phyloP scores from a whole-genome alignment of 768 basidiomycete genomes.

The Amanita polypyramis region DNA sequence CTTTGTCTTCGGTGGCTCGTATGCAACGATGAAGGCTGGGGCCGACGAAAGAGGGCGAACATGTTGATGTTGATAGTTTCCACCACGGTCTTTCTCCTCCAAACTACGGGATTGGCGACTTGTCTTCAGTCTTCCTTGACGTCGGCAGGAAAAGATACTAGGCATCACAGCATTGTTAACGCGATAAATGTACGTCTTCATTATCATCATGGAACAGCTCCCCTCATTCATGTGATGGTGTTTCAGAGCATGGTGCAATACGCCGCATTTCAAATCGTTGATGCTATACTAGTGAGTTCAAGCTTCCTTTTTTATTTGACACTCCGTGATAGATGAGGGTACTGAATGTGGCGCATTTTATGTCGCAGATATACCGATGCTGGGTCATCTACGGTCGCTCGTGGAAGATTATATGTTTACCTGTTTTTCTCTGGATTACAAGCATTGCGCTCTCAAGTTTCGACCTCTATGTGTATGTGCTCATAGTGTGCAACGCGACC shows the following conservation, averaged over 20 bases:
- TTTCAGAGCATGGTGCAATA: background rate
- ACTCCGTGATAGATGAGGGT: background rate
- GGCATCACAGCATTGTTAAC: background rate
- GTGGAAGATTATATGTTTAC: background rate
- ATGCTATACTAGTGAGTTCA: background rate
- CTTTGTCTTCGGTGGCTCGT: background rate
- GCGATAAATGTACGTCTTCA: background rate
- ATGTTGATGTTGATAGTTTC: background rate
- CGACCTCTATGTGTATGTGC: background rate
- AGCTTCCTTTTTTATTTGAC: background rate
- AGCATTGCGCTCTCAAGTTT: background rate
- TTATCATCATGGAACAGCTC: background rate
- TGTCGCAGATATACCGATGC: background rate
- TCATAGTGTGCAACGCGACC: background rate
- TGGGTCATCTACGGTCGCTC: background rate
- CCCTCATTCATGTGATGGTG: background rate
- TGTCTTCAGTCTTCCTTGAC: background rate
- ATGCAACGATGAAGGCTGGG: background rate
- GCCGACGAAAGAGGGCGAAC: background rate
- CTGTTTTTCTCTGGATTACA: background rate
- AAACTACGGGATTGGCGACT: background rate
- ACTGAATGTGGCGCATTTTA: background rate
- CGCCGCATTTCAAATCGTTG: background rate
- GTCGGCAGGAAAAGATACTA: background rate
- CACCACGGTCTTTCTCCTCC: background rate